These are phyloP conservation scores for Elongisporangium prolatum DNA, from an alignment of 352 stramenopile genomes.

Conservation along the genomic window DNA sequence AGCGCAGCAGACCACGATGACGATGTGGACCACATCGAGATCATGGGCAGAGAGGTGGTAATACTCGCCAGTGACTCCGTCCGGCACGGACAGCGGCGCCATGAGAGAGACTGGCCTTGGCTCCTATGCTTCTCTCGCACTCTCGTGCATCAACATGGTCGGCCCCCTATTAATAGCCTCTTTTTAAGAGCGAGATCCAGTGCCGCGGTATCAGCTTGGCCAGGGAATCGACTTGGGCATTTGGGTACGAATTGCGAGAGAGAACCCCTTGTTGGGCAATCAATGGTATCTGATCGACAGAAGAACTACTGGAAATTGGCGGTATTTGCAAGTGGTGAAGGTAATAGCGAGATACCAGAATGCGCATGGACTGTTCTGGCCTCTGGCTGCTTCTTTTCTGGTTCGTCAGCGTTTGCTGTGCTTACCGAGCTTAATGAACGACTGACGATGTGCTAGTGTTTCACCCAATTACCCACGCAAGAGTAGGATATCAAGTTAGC, in stretches of 20 bases:
- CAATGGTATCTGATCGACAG: not conserved
- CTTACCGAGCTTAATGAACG: not conserved
- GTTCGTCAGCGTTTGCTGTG: not conserved
- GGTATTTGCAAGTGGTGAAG: no score
- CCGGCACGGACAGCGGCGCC: not conserved
- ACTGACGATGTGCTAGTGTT: not conserved
- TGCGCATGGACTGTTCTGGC: not conserved
- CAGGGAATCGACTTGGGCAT: not conserved
- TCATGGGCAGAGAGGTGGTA: conserved; percentile 18
- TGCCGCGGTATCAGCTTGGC: not conserved
- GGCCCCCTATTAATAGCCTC: not conserved
- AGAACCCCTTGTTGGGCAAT: no score
- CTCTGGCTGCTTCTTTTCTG: not conserved
- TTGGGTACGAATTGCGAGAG: not conserved
- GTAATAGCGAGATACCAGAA: not conserved
- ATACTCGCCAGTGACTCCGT: not conserved
- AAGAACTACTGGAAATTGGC: not conserved
- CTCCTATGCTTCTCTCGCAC: not conserved
- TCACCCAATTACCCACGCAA: not conserved
- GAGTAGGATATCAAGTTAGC: not conserved
- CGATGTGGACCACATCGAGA: conserved; percentile 20
- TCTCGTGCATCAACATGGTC: not conserved
- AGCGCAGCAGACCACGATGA: conserved; percentile 33
- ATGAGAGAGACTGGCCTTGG: not conserved
- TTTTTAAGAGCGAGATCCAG: not conserved